These are phyloP conservation scores for Fusarium nodosum DNA, from an alignment of 2,329 filamentous ascomycete species.

Conservation along the genomic window DNA sequence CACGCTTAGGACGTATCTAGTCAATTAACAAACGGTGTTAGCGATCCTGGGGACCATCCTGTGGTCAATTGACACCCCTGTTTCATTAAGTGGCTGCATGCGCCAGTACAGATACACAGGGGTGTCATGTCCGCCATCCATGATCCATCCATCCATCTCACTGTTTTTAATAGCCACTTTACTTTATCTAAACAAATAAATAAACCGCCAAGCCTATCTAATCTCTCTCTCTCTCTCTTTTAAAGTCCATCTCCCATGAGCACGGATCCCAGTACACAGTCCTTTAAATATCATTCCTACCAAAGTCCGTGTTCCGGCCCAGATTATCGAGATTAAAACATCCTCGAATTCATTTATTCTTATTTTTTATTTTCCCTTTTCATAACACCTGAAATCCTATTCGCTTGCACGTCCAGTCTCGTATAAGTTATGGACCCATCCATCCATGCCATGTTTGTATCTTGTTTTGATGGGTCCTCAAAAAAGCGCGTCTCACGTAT, in stretches of 20 bases:
- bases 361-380: not conserved
- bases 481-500: slow-evolving; percentile 36
- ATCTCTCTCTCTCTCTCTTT: slow-evolving; percentile 20
- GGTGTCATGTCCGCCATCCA: slow-evolving; percentile 51
- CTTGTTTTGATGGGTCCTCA: slow-evolving; percentile 41
- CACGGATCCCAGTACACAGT: slow-evolving; percentile 30
- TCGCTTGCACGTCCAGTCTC: slow-evolving; percentile 13
- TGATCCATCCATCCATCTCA: slow-evolving; percentile 44
- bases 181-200: slow-evolving; percentile 36
- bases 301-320: slow-evolving; percentile 38
- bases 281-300: slow-evolving; percentile 35
- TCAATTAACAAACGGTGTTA: slow-evolving; percentile 47
- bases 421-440: slow-evolving; percentile 34
- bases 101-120: slow-evolving; percentile 45
- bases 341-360: slow-evolving; percentile 7
- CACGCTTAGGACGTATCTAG: slow-evolving; percentile 22
- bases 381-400: not conserved
- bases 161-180: slow-evolving; percentile 26
- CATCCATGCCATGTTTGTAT: slow-evolving; percentile 23
- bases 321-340: slow-evolving; percentile 26
- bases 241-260: slow-evolving; percentile 40
- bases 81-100: slow-evolving; percentile 52
- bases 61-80: slow-evolving; percentile 49
- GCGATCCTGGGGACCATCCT: slow-evolving; percentile 43
- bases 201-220: slow-evolving; percentile 46